Evolutionary conservation across 1,284 basidiomycete genomes (phyloP).

Genomic region (Peniophora sp.): DNA sequence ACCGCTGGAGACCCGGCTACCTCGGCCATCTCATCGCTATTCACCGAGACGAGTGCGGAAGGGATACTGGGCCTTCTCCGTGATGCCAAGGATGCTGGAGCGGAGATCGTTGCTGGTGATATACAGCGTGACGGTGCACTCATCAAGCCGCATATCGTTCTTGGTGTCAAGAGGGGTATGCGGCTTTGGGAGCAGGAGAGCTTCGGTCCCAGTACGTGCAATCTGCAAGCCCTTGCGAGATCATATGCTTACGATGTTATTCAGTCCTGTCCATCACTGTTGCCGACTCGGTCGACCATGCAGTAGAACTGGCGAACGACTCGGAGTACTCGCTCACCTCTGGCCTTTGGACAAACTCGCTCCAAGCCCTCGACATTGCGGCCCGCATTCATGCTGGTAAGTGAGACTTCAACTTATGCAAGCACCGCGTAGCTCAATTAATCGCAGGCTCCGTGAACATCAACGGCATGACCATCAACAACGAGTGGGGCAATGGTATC

Average conservation of each 20-base stretch:
- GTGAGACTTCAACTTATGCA: constrained; percentile 5
- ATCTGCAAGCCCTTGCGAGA: constrained; percentile 9
- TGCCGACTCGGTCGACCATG: constrained; percentile 43
- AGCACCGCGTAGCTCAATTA: not conserved
- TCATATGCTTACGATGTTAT: constrained; percentile 4
- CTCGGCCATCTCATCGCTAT: constrained; percentile 32
- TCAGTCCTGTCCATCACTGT: constrained; percentile 40
- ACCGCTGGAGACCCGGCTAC: constrained; percentile 27
- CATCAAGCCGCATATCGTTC: constrained; percentile 48
- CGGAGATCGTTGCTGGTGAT: constrained; percentile 43
- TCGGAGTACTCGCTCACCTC: constrained; percentile 47
- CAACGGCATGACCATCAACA: constrained; percentile 1
- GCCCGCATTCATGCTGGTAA: constrained; percentile 39
- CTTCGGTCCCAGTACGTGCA: constrained; percentile 46
- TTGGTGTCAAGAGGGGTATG: constrained; percentile 41
- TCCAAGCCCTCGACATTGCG: constrained; percentile 42
- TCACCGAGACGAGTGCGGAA: constrained; percentile 41
- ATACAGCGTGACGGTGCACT: constrained; percentile 30
- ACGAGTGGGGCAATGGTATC: not conserved
- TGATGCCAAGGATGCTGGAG: constrained; percentile 46
- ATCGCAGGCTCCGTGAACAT: not conserved
- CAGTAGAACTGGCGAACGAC: constrained; percentile 45
- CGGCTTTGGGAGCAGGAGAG: constrained; percentile 45
- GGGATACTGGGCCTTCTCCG: constrained; percentile 39
- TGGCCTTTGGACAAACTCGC: constrained; percentile 45